Base-by-base conservation (phyloP, 148 eudicot species). In the Rhododendron ferrugineum region DNA sequence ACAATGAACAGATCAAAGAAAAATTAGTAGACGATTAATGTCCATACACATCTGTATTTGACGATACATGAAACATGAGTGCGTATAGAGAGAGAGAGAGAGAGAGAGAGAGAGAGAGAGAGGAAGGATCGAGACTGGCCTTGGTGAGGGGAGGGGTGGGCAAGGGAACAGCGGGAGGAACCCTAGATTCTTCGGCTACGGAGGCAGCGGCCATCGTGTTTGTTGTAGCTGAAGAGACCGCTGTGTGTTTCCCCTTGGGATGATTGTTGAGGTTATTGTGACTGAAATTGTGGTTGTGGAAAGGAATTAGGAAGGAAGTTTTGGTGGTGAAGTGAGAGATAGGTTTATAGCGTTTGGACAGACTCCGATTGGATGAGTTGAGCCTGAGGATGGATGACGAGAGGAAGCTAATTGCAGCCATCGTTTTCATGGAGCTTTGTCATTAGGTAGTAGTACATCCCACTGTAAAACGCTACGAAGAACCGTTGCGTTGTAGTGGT, bases 141-240 rank as follows among this genome's bases (percentile, higher is more conserved):
- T 95, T 94, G 49, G 93, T 82, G 88, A 93, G 86, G 7, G 91
- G 90, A 85, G 96, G 93, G 9, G 87, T 42, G 73, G 96, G 96
- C 84, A 90, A 81, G 62, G 88, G 93, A 83, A 92, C 75, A 4
- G 93, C 93, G 64, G 94, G 89, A 68, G 98, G 98, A 90, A 91
- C 94, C 89, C 98, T 92, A 91, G 98, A 93, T 87, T 90, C 78
- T 23, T 95, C 96, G 47, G 96, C 91, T 80, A 82, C 81, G 88
- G 90, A 91, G 78, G 88, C 84, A 62, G 90, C 70, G n/a, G 93
- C 88, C 95, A 93, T 95, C 28, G 88, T 79, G 58, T 34, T 23
- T 32, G 79, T 4, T 18, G 89, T 54, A 78, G 89, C 46, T 6
- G 89, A 79, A 1, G 90, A 14, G 15, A 11, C 62, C 8, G 22